Evolutionary conservation across 2,329 filamentous ascomycete species (phyloP).

Genomic region (Leptographium procerum): DNA sequence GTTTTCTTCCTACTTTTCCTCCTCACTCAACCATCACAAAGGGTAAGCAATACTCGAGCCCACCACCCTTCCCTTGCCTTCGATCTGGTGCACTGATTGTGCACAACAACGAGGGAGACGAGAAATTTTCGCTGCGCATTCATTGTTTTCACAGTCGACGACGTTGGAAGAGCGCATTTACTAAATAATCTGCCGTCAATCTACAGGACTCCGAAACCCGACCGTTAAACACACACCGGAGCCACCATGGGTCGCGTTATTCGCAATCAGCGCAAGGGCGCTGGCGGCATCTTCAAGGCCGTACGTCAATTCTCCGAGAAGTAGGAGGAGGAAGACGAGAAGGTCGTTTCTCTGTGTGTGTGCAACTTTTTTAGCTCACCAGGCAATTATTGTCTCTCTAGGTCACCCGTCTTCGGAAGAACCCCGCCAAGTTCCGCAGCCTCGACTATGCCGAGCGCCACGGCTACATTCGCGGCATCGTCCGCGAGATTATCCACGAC

Average conservation of each 20-base stretch:
- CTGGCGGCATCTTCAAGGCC: conserved; percentile 44
- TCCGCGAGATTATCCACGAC: conserved; percentile 99
- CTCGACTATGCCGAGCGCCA: conserved; percentile 96
- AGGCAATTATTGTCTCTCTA: conserved; percentile 22
- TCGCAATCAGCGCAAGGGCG: conserved; percentile 54
- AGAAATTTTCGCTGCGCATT: neutral
- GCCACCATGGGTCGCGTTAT: conserved; percentile 26
- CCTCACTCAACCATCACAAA: conserved; percentile 8
- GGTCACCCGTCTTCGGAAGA: conserved; percentile 90
- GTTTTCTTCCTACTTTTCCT: conserved; percentile 6
- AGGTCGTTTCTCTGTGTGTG: no score
- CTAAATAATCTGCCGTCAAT: neutral
- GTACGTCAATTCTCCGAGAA: conserved; percentile 5
- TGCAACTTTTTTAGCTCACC: neutral
- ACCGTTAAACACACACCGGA: conserved; percentile 5
- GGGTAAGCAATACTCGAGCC: conserved; percentile 9
- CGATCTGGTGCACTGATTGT: neutral
- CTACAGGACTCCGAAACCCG: conserved; percentile 7
- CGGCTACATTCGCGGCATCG: conserved; percentile 93
- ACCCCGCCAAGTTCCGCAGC: conserved; percentile 82
- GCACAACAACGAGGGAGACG: neutral
- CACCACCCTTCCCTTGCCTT: neutral
- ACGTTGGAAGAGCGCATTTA: neutral
- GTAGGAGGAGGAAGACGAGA: neutral
- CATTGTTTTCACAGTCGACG: neutral